Evolutionary conservation across 805 yeast species (phyloP), one percentile per base, ranked within the genome.

Genomic region (Pichia ethanolica): DNA sequence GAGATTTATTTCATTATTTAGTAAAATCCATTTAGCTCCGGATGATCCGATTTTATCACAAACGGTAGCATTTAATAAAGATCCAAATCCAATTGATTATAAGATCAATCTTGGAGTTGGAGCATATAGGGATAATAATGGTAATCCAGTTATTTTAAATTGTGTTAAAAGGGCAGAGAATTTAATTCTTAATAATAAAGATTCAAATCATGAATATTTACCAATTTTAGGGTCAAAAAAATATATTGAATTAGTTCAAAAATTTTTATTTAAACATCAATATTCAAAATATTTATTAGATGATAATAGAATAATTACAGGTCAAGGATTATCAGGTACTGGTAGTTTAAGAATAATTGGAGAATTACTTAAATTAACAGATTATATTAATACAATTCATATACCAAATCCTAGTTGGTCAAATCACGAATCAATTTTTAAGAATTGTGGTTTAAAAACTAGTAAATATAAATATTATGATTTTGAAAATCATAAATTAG

Each of bases 391-490:
- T 11, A 37, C 28, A n/a, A 76, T 90, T 50, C 77, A 82, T 62
- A 75, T 89, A 48, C 93, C 97, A 45, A 77, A 81, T 61, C 97
- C 96, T 48, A 86, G 97, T 13, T 90, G 98, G 98, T 89, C 96
- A 39, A 91, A 90, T 70, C 97, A 90, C 71, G 71, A 78, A 55
- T 86, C 89, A 47, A 87, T 89, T 44, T 84, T 89, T 69, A 69
- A 74, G 49, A 85, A 79, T 55, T 80, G 89, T 33, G 96, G 95
- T 20, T 71, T 89, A 52, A 58, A 71, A 50, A 71, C 83, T 4
- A 76, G 73, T 55, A 73, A 70, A 62, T 89, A 89, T 69, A 72
- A 82, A 13, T 89, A 89, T 71, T 88, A 85, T 71, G 79, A 86
- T 65, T 69, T 72, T 54, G 52, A 66, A 47, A 76, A 74, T 56